phyloP scores from a whole-genome alignment of 208 protist species.

The Acanthamoeba castellanii region DNA sequence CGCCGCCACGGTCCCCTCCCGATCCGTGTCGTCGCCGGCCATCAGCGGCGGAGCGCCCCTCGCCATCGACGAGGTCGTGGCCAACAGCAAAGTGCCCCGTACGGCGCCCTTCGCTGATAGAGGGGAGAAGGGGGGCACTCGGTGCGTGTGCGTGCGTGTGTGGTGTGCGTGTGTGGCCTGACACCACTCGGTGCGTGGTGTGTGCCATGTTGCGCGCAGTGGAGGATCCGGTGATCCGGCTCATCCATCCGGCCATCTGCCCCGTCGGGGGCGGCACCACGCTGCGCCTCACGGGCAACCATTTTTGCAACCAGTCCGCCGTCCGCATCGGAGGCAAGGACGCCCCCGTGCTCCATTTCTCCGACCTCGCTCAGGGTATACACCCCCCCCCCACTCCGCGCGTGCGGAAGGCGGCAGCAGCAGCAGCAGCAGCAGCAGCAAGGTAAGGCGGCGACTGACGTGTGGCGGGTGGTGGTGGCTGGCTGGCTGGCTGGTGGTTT shows the following conservation, averaged over 20 bases:
- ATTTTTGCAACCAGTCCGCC: conserved; percentile 51
- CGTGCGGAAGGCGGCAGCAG: not conserved
- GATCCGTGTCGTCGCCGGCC: not conserved
- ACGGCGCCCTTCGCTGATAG: not conserved
- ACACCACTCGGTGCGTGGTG: not conserved
- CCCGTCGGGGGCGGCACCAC: conserved; percentile 7
- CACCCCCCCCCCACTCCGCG: too few species aligned
- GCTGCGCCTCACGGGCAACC: conserved; percentile 53
- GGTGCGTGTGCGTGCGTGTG: too few species aligned
- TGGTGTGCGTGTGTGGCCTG: not conserved
- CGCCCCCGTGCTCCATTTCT: not conserved
- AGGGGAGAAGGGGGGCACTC: too few species aligned
- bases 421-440: too few species aligned
- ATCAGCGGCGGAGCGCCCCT: not conserved
- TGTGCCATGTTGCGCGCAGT: not conserved
- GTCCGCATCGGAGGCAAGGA: conserved; percentile 63
- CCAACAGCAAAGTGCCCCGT: not conserved
- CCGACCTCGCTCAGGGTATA: not conserved
- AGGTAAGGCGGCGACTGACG: not conserved
- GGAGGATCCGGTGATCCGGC: conserved; percentile 31
- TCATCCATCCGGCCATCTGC: conserved; percentile 61
- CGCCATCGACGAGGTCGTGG: conserved; percentile 31
- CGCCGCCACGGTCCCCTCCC: too few species aligned
- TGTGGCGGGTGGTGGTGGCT: not conserved
- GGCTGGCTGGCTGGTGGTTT: too few species aligned